phyloP scores from a whole-genome alignment of 1,284 basidiomycete species.

The Termitomyces sp. region DNA sequence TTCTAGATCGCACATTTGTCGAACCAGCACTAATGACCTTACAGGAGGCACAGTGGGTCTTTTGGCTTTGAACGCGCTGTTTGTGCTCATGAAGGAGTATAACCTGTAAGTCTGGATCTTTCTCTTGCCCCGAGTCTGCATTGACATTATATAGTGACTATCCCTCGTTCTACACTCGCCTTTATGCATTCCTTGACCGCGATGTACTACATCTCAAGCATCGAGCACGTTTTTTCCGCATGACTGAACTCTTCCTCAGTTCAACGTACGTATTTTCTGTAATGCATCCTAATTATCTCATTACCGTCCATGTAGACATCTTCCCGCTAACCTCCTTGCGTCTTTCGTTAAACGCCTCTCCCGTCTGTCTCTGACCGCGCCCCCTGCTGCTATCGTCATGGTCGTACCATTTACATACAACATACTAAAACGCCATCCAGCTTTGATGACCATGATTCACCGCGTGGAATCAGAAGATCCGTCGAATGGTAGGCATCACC shows the following conservation, averaged over 20 bases:
- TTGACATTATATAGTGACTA: slow-evolving; percentile 67
- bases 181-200: slow-evolving; percentile 86
- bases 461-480: slow-evolving; percentile 44
- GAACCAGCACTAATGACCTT: not conserved
- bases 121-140: not conserved
- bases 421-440: slow-evolving; percentile 87
- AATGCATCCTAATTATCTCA: not conserved
- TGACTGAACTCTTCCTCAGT: slow-evolving; percentile 85
- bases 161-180: slow-evolving; percentile 90
- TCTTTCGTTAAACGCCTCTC: slow-evolving; percentile 93
- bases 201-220: slow-evolving; percentile 90
- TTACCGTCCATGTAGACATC: slow-evolving; percentile 48
- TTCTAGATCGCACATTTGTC: not conserved
- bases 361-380: slow-evolving; percentile 77
- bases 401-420: slow-evolving; percentile 95
- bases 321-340: slow-evolving; percentile 85
- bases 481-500: slow-evolving; percentile 31
- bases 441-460: slow-evolving; percentile 92
- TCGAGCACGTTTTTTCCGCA: slow-evolving; percentile 90
- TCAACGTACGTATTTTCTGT: slow-evolving; percentile 63
- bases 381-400: slow-evolving; percentile 88
- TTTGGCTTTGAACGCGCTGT: slow-evolving; percentile 88
- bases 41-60: slow-evolving; percentile 83
- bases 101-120: slow-evolving; percentile 64
- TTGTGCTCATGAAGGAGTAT: slow-evolving; percentile 87